These are phyloP conservation scores for Ceratobasidium sp. DNA, from an alignment of 1,284 basidiomycete genomes.

Conservation along the genomic window DNA sequence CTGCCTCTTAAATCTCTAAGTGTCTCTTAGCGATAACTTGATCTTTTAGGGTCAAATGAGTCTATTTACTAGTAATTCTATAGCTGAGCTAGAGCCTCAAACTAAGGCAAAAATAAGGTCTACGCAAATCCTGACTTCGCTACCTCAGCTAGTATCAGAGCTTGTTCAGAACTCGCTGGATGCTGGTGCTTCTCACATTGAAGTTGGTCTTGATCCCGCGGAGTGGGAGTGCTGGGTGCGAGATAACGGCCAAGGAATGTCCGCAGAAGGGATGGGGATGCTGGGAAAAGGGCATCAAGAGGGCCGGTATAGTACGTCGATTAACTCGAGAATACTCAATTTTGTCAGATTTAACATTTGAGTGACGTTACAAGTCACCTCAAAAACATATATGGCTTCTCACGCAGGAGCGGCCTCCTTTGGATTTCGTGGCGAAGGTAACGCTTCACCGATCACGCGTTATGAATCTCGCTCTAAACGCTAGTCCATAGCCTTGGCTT, in stretches of 20 bases:
- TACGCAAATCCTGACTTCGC: conserved; percentile 82
- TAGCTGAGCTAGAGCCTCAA: conserved; percentile 39
- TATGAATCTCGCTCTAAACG: too few species aligned
- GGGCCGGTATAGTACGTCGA: conserved; percentile 76
- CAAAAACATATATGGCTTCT: conserved; percentile 72
- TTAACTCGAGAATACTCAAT: not conserved
- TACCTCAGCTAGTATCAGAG: conserved; percentile 83
- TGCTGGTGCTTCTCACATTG: conserved; percentile 57
- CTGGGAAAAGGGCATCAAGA: conserved; percentile 67
- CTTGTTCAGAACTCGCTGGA: conserved; percentile 84
- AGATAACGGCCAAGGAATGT: conserved; percentile 86
- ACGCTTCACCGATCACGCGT: not conserved
- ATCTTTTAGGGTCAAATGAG: conserved; percentile 4
- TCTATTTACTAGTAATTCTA: conserved; percentile 2
- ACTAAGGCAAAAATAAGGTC: conserved; percentile 81
- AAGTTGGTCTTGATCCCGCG: conserved; percentile 59
- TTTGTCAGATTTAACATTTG: not conserved
- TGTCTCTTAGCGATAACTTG: not conserved
- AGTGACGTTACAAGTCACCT: conserved; percentile 64
- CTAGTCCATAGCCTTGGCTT: conserved; percentile 75
- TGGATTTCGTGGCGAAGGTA: conserved; percentile 93
- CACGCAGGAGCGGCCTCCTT: conserved; percentile 73
- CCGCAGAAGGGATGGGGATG: conserved; percentile 66
- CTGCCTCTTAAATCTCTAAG: not conserved
- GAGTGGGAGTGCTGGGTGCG: conserved; percentile 85